phyloP scores from a whole-genome alignment of 2,329 filamentous ascomycete genomes.

The Tolypocladium tropicale region DNA sequence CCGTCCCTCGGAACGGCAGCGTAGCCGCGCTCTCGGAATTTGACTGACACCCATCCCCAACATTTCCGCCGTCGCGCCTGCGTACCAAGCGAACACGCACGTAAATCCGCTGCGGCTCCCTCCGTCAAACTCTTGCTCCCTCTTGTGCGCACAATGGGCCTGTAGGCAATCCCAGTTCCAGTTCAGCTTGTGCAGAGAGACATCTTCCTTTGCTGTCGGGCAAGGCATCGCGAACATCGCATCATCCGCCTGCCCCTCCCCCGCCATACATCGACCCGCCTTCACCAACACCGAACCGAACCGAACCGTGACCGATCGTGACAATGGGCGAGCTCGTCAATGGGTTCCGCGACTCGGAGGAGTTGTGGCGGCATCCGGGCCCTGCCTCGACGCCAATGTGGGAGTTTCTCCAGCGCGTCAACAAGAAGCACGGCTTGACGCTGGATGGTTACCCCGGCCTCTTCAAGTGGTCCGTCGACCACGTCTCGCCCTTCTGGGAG shows the following conservation, averaged over 20 bases:
- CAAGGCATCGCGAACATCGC: background rate
- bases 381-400: slow-evolving; percentile 61
- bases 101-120: background rate
- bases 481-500: slow-evolving; percentile 71
- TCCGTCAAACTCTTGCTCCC: background rate
- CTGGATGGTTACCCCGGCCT: slow-evolving; percentile 63
- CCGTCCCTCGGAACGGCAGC: background rate
- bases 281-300: background rate
- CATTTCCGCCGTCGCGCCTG: background rate
- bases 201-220: background rate
- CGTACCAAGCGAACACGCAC: background rate
- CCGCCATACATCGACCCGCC: background rate
- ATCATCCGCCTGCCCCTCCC: slow-evolving; percentile 2
- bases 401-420: slow-evolving; percentile 60
- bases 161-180: background rate
- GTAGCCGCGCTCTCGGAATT: background rate
- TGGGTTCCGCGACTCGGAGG: slow-evolving; percentile 15
- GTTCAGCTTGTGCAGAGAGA: background rate
- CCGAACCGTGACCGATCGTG: background rate
- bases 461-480: slow-evolving; percentile 73
- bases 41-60: background rate
- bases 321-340: slow-evolving; percentile 8
- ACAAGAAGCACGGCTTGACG: slow-evolving; percentile 51
- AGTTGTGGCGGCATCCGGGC: slow-evolving; percentile 62
- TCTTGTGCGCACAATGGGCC: background rate